Conservation (phyloP, 257 asterid genomes). For the Hygrophila difformis region DNA sequence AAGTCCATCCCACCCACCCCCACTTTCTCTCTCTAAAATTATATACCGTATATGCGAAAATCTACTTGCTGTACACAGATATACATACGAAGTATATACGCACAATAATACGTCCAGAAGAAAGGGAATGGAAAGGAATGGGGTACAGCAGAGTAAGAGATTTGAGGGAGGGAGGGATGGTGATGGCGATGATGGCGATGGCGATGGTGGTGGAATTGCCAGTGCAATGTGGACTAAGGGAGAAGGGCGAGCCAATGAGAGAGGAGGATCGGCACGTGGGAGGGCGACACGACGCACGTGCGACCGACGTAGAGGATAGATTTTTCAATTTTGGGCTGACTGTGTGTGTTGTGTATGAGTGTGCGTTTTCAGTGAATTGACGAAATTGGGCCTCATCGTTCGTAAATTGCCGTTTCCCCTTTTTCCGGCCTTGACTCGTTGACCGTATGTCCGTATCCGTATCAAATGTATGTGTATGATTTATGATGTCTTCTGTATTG, state of each 20-base stretch:
- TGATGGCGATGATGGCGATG: conserved; percentile 13
- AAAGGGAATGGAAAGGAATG: neutral
- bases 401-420: too few species aligned
- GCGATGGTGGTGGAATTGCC: conserved; percentile 12
- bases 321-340: too few species aligned
- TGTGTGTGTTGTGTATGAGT: too few species aligned
- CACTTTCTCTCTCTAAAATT: conserved; percentile 31
- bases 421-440: too few species aligned
- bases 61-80: neutral
- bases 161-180: conserved; percentile 16
- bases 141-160: conserved; percentile 20
- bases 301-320: conserved; percentile 30
- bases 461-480: too few species aligned
- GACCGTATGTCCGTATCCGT: too few species aligned
- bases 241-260: conserved; percentile 15
- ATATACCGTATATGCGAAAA: conserved; percentile 5
- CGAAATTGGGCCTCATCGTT: too few species aligned
- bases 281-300: conserved; percentile 33
- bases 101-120: too few species aligned
- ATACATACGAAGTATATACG: neutral
- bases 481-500: too few species aligned
- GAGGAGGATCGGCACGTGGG: conserved; percentile 30
- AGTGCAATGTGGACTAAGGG: conserved; percentile 13
- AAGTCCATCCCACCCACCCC: conserved; percentile 13
- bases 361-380: too few species aligned